Percentiles rank a stretch among this genome's conserved stretches.
Evolutionary conservation across 2,329 filamentous ascomycete genomes (phyloP).

Genomic region (Fusarium continuum): DNA sequence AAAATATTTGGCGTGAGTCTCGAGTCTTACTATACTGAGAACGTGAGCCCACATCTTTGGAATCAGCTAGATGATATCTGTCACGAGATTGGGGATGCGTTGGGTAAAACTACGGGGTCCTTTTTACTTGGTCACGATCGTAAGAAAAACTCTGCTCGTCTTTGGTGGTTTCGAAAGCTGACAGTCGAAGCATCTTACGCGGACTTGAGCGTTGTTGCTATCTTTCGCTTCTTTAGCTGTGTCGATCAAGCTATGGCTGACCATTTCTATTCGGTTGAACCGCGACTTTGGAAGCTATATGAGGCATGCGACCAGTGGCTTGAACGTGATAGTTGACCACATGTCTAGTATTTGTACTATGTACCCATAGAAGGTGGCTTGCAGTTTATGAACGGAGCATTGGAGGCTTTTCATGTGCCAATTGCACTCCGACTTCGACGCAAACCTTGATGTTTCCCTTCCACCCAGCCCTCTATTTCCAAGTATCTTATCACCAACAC

Average conservation of each 20-base stretch:
- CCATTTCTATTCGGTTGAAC: background rate
- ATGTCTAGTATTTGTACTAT: background rate
- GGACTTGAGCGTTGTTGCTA: background rate
- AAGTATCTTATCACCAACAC: too few species aligned
- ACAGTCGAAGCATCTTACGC: background rate
- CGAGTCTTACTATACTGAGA: background rate
- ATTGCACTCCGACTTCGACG: too few species aligned
- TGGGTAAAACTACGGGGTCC: background rate
- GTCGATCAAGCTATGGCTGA: background rate
- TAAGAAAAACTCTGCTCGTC: fast-evolving
- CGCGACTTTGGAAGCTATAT: background rate
- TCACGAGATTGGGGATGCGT: background rate
- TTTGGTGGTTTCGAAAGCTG: fast-evolving
- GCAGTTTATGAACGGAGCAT: too few species aligned
- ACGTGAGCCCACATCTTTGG: background rate
- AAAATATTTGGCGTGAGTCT: background rate
- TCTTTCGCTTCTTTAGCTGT: background rate
- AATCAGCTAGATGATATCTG: background rate
- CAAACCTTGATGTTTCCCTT: too few species aligned
- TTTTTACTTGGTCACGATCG: background rate
- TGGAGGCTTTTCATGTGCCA: too few species aligned
- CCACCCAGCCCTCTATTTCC: too few species aligned
- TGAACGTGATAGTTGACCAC: background rate
- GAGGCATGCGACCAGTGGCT: background rate
- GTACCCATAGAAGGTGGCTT: too few species aligned